Evolutionary conservation across 495 filamentous ascomycete genomes (phyloP), one percentile per base, ranked within the genome.

Genomic region (Penicillium ucsense): DNA sequence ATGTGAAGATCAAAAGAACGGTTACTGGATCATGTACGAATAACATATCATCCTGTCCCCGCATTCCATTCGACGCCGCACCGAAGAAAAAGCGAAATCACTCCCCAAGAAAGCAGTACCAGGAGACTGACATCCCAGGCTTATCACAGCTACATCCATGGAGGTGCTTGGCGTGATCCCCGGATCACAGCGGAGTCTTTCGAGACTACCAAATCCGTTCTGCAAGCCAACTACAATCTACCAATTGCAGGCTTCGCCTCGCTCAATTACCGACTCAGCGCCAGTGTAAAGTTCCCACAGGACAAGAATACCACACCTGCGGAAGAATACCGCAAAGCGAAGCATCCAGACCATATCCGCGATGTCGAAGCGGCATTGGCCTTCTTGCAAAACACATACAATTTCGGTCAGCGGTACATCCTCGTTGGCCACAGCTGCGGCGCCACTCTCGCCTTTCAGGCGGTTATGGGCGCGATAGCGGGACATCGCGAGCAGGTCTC

Each of bases 121-220:
- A 20, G 2, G 20, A 20, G 2, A 20, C 20, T 20, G 20, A 20
- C 20, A 20, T 20, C 20, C 20, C 20, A 20, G 20, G 20, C 20
- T 20, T 20, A 20, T 20, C 20, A 20, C 20, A 80, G 84, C 55
- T 89, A 80, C 67, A 83, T 95, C 62, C 90, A 94, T 68, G 88
- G 90, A 55, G 89, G 89, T 56, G 89, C 85, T 56, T 95, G 87
- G 86, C 79, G 86, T 48, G 89, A 94, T 57, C 88, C 88, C 39
- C 62, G 60, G 40, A 63, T 82, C 20, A 76, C 72, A 44, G 64
- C 77, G 11, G 49, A 67, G 5, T 66, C 67, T n/a, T 79, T 84
- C 49, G 51, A 62, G 27, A 65, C 71, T 4, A 66, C 73, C 9
- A 60, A 77, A 38, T 53, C 63, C 8, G 63, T 68, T 47, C 69